Percentiles rank a stretch among this genome's conserved stretches.
Evolutionary conservation across 2,329 filamentous ascomycete genomes (phyloP).

Genomic region (Alternaria sp.): DNA sequence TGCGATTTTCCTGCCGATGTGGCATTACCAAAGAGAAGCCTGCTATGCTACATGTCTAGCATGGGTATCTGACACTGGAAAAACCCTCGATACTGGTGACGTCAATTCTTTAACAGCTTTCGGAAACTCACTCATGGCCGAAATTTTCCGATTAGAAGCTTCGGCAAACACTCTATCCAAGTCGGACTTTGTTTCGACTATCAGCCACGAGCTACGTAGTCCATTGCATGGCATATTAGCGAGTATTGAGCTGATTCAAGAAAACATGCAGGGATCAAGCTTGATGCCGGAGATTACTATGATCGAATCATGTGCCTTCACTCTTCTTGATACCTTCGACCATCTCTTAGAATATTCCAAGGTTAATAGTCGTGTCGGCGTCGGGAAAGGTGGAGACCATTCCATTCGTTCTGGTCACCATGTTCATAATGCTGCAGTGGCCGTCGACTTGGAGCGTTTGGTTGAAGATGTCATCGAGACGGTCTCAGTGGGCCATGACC

Average conservation of each 20-base stretch:
- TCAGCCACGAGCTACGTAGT: conserved; percentile 63
- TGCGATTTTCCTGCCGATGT: conserved; percentile 35
- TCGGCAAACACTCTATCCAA: conserved; percentile 53
- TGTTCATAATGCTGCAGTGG: not conserved
- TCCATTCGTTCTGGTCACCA: not conserved
- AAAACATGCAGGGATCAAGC: conserved; percentile 49
- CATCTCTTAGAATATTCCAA: conserved; percentile 35
- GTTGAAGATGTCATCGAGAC: conserved; percentile 16
- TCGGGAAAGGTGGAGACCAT: not conserved
- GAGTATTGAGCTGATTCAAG: conserved; percentile 58
- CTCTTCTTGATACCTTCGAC: conserved; percentile 55
- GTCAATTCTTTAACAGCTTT: conserved; percentile 20
- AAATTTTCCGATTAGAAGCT: conserved; percentile 53
- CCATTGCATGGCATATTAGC: conserved; percentile 50
- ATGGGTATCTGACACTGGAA: conserved; percentile 27
- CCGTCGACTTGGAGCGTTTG: conserved; percentile 11
- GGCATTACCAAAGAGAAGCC: conserved; percentile 36
- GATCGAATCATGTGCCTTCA: conserved; percentile 59
- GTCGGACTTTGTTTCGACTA: conserved; percentile 60
- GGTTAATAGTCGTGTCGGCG: conserved; percentile 21
- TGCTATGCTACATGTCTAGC: conserved; percentile 28
- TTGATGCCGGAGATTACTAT: conserved; percentile 56
- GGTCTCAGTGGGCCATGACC: conserved; percentile 16
- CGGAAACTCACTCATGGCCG: conserved; percentile 49
- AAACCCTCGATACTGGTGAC: conserved; percentile 23